Conservation (phyloP, 2,329 filamentous ascomycete genomes). For the Fusarium sp. region DNA sequence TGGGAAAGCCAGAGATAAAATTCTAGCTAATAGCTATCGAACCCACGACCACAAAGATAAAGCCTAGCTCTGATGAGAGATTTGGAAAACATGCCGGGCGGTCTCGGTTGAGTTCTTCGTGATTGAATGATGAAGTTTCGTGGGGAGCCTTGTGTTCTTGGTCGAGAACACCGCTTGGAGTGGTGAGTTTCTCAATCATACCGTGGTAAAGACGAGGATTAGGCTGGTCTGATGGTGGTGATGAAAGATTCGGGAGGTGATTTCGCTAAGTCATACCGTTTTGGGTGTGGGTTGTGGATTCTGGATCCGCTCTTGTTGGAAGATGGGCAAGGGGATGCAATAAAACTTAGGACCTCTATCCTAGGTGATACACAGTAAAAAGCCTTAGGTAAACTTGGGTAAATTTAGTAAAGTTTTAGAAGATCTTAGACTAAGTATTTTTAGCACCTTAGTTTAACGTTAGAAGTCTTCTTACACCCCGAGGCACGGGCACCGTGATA, state of each 20-base stretch:
- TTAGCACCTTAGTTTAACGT: no score
- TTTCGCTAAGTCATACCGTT: neutral
- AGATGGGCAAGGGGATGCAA: no score
- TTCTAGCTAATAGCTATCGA: slow-evolving; percentile 76
- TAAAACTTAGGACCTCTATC: no score
- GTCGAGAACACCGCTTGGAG: neutral
- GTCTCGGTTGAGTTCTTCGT: neutral
- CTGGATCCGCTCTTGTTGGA: neutral
- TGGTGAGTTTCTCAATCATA: neutral
- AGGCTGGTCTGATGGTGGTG: neutral
- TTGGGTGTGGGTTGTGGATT: neutral
- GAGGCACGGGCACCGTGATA: neutral
- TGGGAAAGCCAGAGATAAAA: slow-evolving; percentile 79
- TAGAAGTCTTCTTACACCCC: no score
- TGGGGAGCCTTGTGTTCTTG: neutral
- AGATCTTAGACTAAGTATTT: no score
- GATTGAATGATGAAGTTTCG: slow-evolving; percentile 14
- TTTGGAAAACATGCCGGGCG: slow-evolving; percentile 65
- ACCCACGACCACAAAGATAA: slow-evolving; percentile 68
- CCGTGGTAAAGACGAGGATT: neutral
- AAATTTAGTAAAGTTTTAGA: no score
- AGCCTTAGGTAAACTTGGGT: no score
- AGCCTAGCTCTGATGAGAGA: slow-evolving; percentile 65
- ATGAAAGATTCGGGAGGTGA: neutral
- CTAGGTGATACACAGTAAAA: no score